phyloP scores from a whole-genome alignment of 2,329 filamentous ascomycete species.

The Fusarium odoratissimum region DNA sequence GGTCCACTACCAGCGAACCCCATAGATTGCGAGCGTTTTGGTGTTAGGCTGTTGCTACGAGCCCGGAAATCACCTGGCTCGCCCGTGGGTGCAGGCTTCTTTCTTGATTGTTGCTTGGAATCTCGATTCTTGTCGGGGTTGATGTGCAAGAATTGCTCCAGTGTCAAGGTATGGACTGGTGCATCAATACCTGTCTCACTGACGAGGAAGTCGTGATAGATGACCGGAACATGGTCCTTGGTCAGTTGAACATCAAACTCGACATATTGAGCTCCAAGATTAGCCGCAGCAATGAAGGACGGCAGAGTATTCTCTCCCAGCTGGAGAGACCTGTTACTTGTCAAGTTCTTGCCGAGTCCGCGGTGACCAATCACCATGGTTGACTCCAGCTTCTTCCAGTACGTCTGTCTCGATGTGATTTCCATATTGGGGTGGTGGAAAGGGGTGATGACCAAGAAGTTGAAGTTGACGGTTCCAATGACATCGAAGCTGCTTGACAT shows the following conservation, averaged over 20 bases:
- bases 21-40: constrained; percentile 66
- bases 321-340: constrained; percentile 86
- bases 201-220: constrained; percentile 98
- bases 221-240: constrained; percentile 98
- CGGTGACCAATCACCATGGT: constrained; percentile 83
- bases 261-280: constrained; percentile 82
- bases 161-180: constrained; percentile 91
- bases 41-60: constrained; percentile 55
- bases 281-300: constrained; percentile 96
- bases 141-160: constrained; percentile 95
- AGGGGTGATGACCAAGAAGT: constrained; percentile 93
- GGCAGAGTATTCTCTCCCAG: constrained; percentile 95
- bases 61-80: constrained; percentile 44
- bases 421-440: constrained; percentile 96
- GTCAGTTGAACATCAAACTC: constrained; percentile 94
- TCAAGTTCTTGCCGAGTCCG: constrained; percentile 90
- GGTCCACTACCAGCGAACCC: constrained; percentile 59
- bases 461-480: constrained; percentile 96
- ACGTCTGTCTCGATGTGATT: constrained; percentile 89
- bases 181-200: constrained; percentile 98
- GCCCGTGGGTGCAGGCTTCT: constrained; percentile 48
- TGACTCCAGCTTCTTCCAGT: constrained; percentile 92
- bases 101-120: constrained; percentile 13
- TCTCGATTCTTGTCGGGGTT: constrained; percentile 64
- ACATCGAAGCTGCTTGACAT: constrained; percentile 86